Percentiles rank a stretch among this genome's conserved stretches.
Evolutionary conservation across 257 asterid genomes (phyloP).

Genomic region (Primulina tabacum): DNA sequence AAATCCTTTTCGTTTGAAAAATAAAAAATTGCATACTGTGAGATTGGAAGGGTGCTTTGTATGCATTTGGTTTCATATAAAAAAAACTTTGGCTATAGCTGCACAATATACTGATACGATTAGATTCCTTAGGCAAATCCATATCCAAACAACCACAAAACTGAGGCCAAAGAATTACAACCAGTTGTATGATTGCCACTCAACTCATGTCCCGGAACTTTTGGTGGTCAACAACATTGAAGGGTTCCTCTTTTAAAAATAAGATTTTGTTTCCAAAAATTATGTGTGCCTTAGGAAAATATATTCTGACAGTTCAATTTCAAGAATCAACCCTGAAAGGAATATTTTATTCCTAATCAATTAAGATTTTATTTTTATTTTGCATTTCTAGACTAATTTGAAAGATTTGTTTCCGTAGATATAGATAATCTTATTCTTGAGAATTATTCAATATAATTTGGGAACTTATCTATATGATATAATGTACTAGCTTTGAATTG

Average conservation of each 20-base stretch:
- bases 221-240: neutral
- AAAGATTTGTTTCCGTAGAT: too few relatives aligned
- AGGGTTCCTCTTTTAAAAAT: neutral
- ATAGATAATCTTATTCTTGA: too few relatives aligned
- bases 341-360: too few relatives aligned
- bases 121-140: too few relatives aligned
- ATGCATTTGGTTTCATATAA: constrained; percentile 2
- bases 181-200: neutral
- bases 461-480: too few relatives aligned
- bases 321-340: neutral
- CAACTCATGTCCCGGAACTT: neutral
- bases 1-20: constrained; percentile 73
- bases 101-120: too few relatives aligned
- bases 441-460: too few relatives aligned
- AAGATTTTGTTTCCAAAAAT: neutral
- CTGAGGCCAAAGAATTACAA: neutral
- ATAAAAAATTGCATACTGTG: constrained; percentile 27
- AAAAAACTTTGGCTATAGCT: constrained; percentile 11
- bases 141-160: too few relatives aligned
- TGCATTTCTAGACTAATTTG: too few relatives aligned
- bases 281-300: neutral
- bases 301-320: neutral
- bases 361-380: too few relatives aligned
- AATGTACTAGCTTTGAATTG: too few relatives aligned
- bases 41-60: constrained; percentile 6